Evolutionary conservation across 352 stramenopile species (phyloP).

Genomic region (Pythium volutum): DNA sequence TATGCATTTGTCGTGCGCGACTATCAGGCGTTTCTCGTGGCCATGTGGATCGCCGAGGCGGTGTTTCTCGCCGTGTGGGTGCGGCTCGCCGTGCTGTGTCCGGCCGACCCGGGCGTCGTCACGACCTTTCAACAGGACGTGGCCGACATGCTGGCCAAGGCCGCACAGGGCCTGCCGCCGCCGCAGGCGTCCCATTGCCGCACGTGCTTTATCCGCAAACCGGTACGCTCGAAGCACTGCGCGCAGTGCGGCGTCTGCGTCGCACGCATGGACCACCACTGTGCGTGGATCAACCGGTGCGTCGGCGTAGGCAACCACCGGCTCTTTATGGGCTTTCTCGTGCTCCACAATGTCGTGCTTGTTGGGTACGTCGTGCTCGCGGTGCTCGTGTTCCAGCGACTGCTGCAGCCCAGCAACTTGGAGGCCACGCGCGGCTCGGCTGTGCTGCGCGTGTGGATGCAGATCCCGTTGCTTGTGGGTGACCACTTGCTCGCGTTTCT

Average conservation of each 20-base stretch:
- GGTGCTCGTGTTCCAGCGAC: constrained; percentile 31
- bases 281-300: constrained; percentile 83
- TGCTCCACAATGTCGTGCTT: constrained; percentile 58
- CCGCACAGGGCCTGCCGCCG: constrained; percentile 37
- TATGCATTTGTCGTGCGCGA: constrained; percentile 40
- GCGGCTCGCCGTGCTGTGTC: constrained; percentile 49
- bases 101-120: constrained; percentile 55
- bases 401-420: constrained; percentile 29
- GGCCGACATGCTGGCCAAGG: constrained; percentile 45
- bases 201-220: constrained; percentile 68
- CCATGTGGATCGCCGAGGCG: constrained; percentile 38
- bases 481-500: constrained; percentile 57
- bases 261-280: constrained; percentile 86
- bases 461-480: constrained; percentile 51
- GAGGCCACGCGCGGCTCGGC: constrained; percentile 17
- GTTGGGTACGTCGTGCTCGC: constrained; percentile 44
- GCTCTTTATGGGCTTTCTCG: constrained; percentile 72
- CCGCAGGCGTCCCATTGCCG: constrained; percentile 53
- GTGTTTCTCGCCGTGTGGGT: constrained; percentile 52
- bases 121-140: constrained; percentile 53
- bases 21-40: constrained; percentile 37
- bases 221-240: constrained; percentile 82
- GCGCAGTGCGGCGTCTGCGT: constrained; percentile 73
- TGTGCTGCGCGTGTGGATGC: constrained; percentile 53
- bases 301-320: constrained; percentile 81